Base-by-base conservation (phyloP, 495 filamentous ascomycete species). In the Xylaria bambusicola region DNA sequence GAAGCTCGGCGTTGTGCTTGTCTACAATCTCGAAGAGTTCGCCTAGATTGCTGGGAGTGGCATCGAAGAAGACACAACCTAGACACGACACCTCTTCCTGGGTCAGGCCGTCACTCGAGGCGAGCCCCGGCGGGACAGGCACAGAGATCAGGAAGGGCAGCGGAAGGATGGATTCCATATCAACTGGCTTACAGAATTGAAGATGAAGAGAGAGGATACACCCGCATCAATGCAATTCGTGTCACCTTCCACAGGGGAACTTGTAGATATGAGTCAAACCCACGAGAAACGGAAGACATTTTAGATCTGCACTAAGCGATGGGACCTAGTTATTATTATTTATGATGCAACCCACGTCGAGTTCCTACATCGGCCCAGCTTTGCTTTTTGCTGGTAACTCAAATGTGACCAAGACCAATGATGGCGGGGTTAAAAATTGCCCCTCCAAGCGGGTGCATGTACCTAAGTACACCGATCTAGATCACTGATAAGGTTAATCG, bases 21-120 rank as follows among this genome's bases (percentile, higher is more conserved):
- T 80, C 80, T 26, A 97, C 77, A 66, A 94, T 89, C n/a, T 71
- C 62, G 24, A 83, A 82, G 42, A 86, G 84, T 64, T 75, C 78
- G 61, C 86, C 84, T 68, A 84, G 71, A 58, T 72, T 84, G 44
- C 79, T 67, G 53, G 75, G 82, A 58, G 69, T 77, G 3, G 86
- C 86, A 58, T 84, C 81, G 66, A 93, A 81, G 76, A 89, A 88
- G 38, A 92, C 84, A 56, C 83, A 83, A 56, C 88, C 89, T 45
- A 97, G 80, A 74, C 88, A 90, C 36, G 91, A 87, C 50, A 96
- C 84, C 66, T 89, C 85, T 56, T 88, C 82, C 61, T 84, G 77
- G 29, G 71, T 78, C 42, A 94, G 80, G 40, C 88, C 85, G 44
- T 69, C 71, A 6, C 73, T 71, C 49, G 77, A 74, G 3, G 70